phyloP scores from a whole-genome alignment of 225 moss, liverwort and hornwort species.

The Physcomitrium patens region DNA sequence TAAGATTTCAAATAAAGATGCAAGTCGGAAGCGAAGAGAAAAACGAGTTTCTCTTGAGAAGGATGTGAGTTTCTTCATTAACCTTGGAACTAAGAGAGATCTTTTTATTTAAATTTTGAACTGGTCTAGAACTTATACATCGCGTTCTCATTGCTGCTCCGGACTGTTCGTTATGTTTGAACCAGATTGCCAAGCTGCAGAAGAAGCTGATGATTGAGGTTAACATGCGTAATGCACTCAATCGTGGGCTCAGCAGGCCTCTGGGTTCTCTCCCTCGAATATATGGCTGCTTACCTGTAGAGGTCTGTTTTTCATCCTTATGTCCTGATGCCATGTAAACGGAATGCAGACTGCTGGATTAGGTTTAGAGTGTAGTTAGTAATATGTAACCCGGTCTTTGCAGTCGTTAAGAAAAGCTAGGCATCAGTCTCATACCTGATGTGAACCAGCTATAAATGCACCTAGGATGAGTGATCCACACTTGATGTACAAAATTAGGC shows the following conservation, averaged over 20 bases:
- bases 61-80: slow-evolving; percentile 42
- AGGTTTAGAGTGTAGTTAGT: slow-evolving; percentile 7
- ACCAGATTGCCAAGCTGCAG: slow-evolving; percentile 55
- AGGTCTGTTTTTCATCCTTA: slow-evolving; percentile 39
- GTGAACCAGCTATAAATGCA: neutral
- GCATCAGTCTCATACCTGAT: neutral
- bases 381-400: neutral
- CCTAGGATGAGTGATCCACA: neutral
- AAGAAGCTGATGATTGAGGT: slow-evolving; percentile 58
- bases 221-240: slow-evolving; percentile 61
- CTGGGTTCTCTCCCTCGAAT: slow-evolving; percentile 61
- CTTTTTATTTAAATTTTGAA: neutral
- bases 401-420: neutral
- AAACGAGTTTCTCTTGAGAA: slow-evolving; percentile 53
- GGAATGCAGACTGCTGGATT: slow-evolving; percentile 20
- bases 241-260: slow-evolving; percentile 62
- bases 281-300: slow-evolving; percentile 48
- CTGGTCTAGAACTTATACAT: slow-evolving; percentile 11
- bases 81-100: slow-evolving; percentile 6
- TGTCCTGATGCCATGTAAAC: slow-evolving; percentile 5
- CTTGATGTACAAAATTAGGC: neutral
- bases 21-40: slow-evolving; percentile 42
- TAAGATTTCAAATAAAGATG: slow-evolving; percentile 26
- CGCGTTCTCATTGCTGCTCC: slow-evolving; percentile 23
- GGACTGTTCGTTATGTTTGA: slow-evolving; percentile 13